Evolutionary conservation across 441 rosid genomes (phyloP).

Genomic region (Codiaeum variegatum): DNA sequence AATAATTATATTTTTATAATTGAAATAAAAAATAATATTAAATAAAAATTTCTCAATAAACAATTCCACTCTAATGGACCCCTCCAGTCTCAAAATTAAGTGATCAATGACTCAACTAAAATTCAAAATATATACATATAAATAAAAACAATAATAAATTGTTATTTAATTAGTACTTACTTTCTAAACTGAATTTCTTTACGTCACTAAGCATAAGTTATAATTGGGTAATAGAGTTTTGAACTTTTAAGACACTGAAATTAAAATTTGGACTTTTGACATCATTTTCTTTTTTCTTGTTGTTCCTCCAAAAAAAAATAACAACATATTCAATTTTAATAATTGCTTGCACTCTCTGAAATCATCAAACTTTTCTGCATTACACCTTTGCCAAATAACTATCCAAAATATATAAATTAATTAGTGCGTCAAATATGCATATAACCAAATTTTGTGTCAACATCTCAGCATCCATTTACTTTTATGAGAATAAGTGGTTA

Average conservation of each 20-base stretch:
- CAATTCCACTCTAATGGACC: slow-evolving; percentile 20
- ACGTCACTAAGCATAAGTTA: slow-evolving; percentile 28
- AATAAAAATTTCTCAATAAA: too few relatives aligned
- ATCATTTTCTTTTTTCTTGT: slow-evolving; percentile 19
- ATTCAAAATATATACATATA: slow-evolving; percentile 1
- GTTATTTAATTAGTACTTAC: slow-evolving; percentile 18
- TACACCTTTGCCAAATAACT: slow-evolving; percentile 28
- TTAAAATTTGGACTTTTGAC: slow-evolving; percentile 31
- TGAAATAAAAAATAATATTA: too few relatives aligned
- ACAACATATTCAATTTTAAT: slow-evolving; percentile 24
- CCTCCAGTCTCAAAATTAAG: slow-evolving; percentile 26
- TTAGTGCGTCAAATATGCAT: neutral
- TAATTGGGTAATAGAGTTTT: slow-evolving; percentile 25
- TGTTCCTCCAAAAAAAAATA: too few relatives aligned
- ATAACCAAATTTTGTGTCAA: slow-evolving; percentile 9
- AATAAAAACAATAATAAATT: slow-evolving; percentile 11
- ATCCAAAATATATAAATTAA: slow-evolving; percentile 24
- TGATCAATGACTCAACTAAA: slow-evolving; percentile 40
- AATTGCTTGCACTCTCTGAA: slow-evolving; percentile 24
- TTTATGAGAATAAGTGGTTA: slow-evolving; percentile 11
- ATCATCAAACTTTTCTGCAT: slow-evolving; percentile 31
- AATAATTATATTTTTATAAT: too few relatives aligned
- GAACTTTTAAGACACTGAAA: slow-evolving; percentile 20
- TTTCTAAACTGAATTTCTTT: slow-evolving; percentile 41
- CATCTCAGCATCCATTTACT: slow-evolving; percentile 11